Conservation (phyloP, 106 monocot species). For the Dendrobium catenatum region DNA sequence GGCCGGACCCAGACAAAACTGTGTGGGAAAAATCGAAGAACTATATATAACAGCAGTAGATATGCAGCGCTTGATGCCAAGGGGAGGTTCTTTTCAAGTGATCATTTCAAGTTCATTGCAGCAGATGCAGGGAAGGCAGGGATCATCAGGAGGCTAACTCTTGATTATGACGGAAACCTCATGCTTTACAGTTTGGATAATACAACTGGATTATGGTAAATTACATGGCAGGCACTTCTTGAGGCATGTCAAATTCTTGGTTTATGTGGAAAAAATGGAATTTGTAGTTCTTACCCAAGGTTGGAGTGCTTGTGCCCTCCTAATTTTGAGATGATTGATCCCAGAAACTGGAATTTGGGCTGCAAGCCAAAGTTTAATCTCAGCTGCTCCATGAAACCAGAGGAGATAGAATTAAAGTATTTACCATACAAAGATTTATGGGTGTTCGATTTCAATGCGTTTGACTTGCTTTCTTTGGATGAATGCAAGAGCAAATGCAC, state of each 20-base stretch:
- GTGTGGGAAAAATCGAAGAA: slow-evolving; percentile 29
- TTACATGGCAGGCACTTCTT: slow-evolving; percentile 38
- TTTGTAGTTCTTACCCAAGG: slow-evolving; percentile 24
- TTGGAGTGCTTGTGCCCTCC: slow-evolving; percentile 38
- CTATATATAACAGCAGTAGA: slow-evolving; percentile 45
- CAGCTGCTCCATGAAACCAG: slow-evolving; percentile 5
- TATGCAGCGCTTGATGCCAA: slow-evolving; percentile 23
- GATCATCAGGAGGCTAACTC: slow-evolving; percentile 33
- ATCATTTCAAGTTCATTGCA: slow-evolving; percentile 22
- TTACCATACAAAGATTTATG: slow-evolving; percentile 37
- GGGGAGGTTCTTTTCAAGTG: slow-evolving; percentile 26
- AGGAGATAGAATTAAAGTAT: slow-evolving; percentile 17
- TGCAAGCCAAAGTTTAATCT: slow-evolving; percentile 33
- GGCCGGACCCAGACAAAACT: slow-evolving; percentile 25
- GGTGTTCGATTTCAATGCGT: slow-evolving; percentile 39
- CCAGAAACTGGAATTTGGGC: slow-evolving; percentile 49
- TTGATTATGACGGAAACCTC: slow-evolving; percentile 65
- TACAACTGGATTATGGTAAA: slow-evolving; percentile 17
- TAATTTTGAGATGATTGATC: slow-evolving; percentile 29
- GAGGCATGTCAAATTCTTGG: slow-evolving; percentile 29
- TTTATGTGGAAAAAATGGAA: slow-evolving; percentile 49
- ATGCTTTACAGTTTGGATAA: slow-evolving; percentile 48
- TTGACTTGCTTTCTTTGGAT: not conserved
- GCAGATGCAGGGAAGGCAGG: slow-evolving; percentile 16
- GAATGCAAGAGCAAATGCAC: slow-evolving; percentile 34